phyloP scores from a whole-genome alignment of 2,329 filamentous ascomycete species.

The Clathrospora elynae region DNA sequence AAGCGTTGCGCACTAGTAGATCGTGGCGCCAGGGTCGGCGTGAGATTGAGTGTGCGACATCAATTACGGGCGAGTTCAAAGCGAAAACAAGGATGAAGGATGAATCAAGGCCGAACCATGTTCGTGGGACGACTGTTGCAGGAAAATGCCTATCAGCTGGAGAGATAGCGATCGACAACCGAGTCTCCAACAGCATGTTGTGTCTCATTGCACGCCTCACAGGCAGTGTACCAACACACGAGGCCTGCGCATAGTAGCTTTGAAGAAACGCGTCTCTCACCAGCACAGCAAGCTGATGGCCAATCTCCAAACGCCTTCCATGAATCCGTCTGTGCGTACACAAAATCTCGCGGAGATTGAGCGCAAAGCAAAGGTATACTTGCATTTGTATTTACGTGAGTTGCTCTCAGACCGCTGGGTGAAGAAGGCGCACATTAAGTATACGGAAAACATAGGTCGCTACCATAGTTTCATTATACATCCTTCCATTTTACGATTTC shows the following conservation, averaged over 20 bases:
- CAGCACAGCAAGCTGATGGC: no score
- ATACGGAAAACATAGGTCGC: constrained; percentile 4
- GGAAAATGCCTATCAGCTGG: constrained; percentile 7
- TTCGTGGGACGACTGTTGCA: constrained; percentile 7
- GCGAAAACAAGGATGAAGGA: not conserved
- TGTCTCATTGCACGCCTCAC: no score
- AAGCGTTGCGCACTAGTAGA: not conserved
- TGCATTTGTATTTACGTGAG: no score
- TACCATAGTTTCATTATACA: not conserved
- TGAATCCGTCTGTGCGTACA: no score
- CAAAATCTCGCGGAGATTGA: no score
- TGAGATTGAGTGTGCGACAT: constrained; percentile 2
- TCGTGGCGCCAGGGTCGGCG: no score
- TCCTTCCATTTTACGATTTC: constrained; percentile 1
- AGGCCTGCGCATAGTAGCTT: no score
- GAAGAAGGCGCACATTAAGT: not conserved
- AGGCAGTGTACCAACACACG: no score
- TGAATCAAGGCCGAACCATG: constrained; percentile 13
- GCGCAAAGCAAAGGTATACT: not conserved
- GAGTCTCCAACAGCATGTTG: not conserved
- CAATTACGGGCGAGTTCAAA: not conserved
- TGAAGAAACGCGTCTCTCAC: no score
- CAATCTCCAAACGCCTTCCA: no score
- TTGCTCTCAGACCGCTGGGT: no score
- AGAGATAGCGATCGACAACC: constrained; percentile 14